phyloP scores from a whole-genome alignment of 2,329 filamentous ascomycete species.

The Metarhizium album region DNA sequence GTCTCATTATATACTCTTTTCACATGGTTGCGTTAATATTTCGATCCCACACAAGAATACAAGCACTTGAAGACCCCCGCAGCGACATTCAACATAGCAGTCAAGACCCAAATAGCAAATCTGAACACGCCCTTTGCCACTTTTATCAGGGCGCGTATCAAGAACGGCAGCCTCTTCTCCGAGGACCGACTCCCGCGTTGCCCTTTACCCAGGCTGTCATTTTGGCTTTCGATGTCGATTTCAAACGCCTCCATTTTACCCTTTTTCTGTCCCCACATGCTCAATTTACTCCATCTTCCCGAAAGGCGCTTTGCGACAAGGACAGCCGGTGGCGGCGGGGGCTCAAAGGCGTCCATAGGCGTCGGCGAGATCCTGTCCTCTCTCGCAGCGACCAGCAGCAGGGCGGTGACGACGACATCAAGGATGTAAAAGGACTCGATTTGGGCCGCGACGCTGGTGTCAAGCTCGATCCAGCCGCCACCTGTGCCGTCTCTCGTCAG shows the following conservation, averaged over 20 bases:
- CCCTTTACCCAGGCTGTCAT: constrained; percentile 29
- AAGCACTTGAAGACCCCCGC: constrained; percentile 38
- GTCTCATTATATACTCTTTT: not conserved
- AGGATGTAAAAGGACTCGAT: constrained; percentile 52
- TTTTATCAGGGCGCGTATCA: constrained; percentile 37
- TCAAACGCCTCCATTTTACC: constrained; percentile 44
- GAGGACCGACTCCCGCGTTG: constrained; percentile 27
- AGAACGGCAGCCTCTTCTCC: constrained; percentile 39
- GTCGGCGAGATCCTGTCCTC: constrained; percentile 38
- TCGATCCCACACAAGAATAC: constrained; percentile 38
- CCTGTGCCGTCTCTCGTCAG: constrained; percentile 51
- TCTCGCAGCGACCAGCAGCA: constrained; percentile 46
- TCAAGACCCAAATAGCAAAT: constrained; percentile 46
- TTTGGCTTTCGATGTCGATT: constrained; percentile 53
- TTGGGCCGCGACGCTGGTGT: constrained; percentile 47
- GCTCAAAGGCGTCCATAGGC: constrained; percentile 44
- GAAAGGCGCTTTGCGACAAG: constrained; percentile 10
- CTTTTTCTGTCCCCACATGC: constrained; percentile 22
- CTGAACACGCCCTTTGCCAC: constrained; percentile 44
- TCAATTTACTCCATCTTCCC: constrained; percentile 18
- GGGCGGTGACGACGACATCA: constrained; percentile 50
- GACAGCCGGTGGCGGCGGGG: constrained; percentile 34
- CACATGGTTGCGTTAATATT: constrained; percentile 20
- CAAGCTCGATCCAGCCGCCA: constrained; percentile 48
- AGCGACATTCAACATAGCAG: constrained; percentile 43